Conservation (phyloP, 192 early-diverging fungal species). For the Gamsiella multidivaricata region DNA sequence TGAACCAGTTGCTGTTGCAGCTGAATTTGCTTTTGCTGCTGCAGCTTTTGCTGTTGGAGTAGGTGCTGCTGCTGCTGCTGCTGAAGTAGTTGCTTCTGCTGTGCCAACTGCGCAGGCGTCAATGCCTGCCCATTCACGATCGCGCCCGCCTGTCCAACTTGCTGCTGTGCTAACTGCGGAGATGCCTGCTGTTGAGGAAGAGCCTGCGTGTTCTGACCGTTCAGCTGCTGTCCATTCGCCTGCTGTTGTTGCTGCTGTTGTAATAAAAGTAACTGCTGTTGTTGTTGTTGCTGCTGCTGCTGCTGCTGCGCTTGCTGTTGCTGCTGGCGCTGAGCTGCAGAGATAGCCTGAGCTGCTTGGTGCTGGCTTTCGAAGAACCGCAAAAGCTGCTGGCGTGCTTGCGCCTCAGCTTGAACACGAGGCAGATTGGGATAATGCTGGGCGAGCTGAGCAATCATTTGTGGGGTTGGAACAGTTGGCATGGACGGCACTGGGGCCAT, state of each 20-base stretch:
- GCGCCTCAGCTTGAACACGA: constrained; percentile 35
- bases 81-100: constrained; percentile 27
- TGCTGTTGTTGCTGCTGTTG: constrained; percentile 31
- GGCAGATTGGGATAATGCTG: constrained; percentile 41
- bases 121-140: constrained; percentile 42
- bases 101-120: constrained; percentile 29
- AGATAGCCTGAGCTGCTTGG: constrained; percentile 17
- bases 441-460: constrained; percentile 49
- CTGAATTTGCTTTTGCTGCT: constrained; percentile 24
- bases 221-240: constrained; percentile 28
- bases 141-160: constrained; percentile 1
- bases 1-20: constrained; percentile 35
- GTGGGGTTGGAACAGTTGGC: constrained; percentile 39
- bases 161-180: constrained; percentile 33
- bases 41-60: constrained; percentile 38
- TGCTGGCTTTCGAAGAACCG: constrained; percentile 55
- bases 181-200: constrained; percentile 45
- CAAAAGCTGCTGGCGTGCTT: constrained; percentile 52
- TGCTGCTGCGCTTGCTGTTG: constrained; percentile 13
- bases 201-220: constrained; percentile 21
- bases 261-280: constrained; percentile 7
- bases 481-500: constrained; percentile 26
- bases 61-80: constrained; percentile 38
- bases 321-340: constrained; percentile 16
- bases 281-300: constrained; percentile 23